A percentile compares a stretch with the other conserved stretches of the same genome.
Evolutionary conservation across 345 rosid genomes (phyloP).

Genomic region (Moringa oleifera): DNA sequence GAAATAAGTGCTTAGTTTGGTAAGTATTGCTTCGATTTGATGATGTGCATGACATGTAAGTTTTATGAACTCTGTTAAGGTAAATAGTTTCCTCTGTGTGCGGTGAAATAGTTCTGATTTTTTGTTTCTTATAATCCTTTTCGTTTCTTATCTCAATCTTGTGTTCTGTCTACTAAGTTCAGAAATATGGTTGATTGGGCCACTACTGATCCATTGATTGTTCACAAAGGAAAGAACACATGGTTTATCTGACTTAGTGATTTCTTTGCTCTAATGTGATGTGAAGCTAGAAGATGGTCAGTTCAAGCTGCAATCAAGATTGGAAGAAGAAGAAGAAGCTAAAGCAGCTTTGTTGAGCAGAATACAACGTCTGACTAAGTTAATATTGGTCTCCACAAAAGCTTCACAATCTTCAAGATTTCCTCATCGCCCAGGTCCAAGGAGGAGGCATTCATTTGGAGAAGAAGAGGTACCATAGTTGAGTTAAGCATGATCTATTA

Average conservation of each 20-base stretch:
- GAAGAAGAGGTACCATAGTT: slow-evolving; percentile 86
- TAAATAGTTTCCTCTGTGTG: background rate
- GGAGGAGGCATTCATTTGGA: slow-evolving; percentile 99
- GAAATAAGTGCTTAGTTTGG: background rate
- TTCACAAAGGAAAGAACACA: background rate
- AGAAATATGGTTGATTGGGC: background rate
- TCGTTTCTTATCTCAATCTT: background rate
- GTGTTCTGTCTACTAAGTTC: background rate
- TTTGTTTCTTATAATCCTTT: background rate
- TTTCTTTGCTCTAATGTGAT: slow-evolving; percentile 26
- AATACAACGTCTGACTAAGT: slow-evolving; percentile 88
- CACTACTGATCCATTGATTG: background rate
- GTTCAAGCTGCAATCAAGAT: slow-evolving; percentile 84
- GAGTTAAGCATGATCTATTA: slow-evolving; percentile 5
- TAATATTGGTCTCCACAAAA: slow-evolving; percentile 93
- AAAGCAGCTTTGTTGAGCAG: slow-evolving; percentile 93
- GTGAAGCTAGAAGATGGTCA: slow-evolving; percentile 97
- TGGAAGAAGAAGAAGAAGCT: slow-evolving; percentile 99
- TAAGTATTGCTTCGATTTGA: too few relatives aligned
- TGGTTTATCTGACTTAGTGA: background rate
- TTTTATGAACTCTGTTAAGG: too few relatives aligned
- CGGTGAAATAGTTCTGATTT: background rate
- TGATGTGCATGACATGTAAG: background rate
- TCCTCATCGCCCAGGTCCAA: slow-evolving; percentile 63
- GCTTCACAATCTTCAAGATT: slow-evolving; percentile 67